Base-by-base conservation (phyloP, 805 yeast species). In the Brettanomyces nanus region DNA sequence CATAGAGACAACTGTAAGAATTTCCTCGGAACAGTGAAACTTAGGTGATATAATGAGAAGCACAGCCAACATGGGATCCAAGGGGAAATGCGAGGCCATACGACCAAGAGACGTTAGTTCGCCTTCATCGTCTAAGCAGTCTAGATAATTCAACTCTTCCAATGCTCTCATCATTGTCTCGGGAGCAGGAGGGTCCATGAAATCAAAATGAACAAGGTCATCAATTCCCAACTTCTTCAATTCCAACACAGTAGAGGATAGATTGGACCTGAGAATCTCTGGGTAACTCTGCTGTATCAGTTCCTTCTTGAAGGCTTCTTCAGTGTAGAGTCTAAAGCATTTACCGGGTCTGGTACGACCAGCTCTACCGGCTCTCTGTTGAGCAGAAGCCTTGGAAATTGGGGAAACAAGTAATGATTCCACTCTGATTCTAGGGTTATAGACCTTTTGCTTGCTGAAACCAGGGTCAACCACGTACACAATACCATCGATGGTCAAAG, bases 151-250 rank as follows among this genome's bases (percentile, higher is more conserved):
- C 53, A 90, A 71, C 60, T 90, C 98, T 61, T 90, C 98, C 45
- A 90, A 67, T 0, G 97, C 97, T 58, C 98, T 74, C 98, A 92
- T 92, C 98, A 90, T 92, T 5, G 98, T 92, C 62, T 90, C 98
- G 7, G 98, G 98, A 3, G 97, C 97, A 11, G 98, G 98, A 6
- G 98, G 97, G 56, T 90, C 98, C 95, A 90, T 90, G 57, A 92
- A 90, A 59, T 92, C 98, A 56, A 90, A 90, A 63, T 90, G 97
- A 28, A 92, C 98, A 53, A 90, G 74, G 63, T 90, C 97, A 56
- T 92, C 95, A 46, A 90, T 74, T 11, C 97, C 97, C 46, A 92
- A 73, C 62, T 92, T 92, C 59, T 92, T 92, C 61, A 90, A 70
- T 58, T 92, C 95, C 45, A 90, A 65, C 26, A 90, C 97, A 0